Evolutionary conservation across 163 green algal species (phyloP), one percentile per base, ranked within the genome.

Genomic region (Chlorella variabilis): DNA sequence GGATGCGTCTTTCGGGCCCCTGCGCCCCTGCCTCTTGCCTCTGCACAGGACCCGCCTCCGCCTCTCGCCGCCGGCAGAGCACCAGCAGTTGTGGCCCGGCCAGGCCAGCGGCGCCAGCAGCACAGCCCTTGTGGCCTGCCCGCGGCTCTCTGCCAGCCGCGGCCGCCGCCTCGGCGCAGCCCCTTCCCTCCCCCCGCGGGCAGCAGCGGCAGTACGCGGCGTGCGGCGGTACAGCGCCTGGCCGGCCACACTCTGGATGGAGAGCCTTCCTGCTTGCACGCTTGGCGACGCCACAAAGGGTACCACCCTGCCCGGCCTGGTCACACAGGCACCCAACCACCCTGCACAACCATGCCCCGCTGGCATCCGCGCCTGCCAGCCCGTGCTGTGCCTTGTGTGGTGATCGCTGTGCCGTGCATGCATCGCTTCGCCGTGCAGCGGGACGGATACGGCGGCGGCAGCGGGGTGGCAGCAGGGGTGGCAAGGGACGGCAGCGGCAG

Each of bases 1-100:
- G 81, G 49, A 85, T 82, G 65, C 73, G 73, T 80, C 25, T 23
- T 70, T 45, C 18, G 68, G 68, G 39, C 68, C 29, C 27, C 3
- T 20, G 18, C 29, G 56, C 58, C 58, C 25, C 34, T 81, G 11
- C 45, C 27, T 41, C 75, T 31, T 73, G 39, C 75, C 61, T 81
- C 61, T 54, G 61, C 75, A 71, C 31, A 73, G 58, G 74, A 56
- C 17, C 73, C 33, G 66, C 31, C 56, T 54, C 36, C 54, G 29
- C 11, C 54, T 68, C 73, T 38, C 70, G 70, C 70, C 70, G 23
- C 49, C 29, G 5, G 25, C 23, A 11, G 71, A 68, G 71, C 71
- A 8, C 34, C 51, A 67, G 51, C 38, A 39, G 49, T 54, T 78
- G 51, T 69, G 71, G 51, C 71, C 71, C 17, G 54, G 54, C 71